A percentile compares a stretch with the other conserved stretches of the same genome.
These are phyloP conservation scores for Rugonectria rugulosa DNA, from an alignment of 2,329 filamentous ascomycete genomes.

Conservation along the genomic window DNA sequence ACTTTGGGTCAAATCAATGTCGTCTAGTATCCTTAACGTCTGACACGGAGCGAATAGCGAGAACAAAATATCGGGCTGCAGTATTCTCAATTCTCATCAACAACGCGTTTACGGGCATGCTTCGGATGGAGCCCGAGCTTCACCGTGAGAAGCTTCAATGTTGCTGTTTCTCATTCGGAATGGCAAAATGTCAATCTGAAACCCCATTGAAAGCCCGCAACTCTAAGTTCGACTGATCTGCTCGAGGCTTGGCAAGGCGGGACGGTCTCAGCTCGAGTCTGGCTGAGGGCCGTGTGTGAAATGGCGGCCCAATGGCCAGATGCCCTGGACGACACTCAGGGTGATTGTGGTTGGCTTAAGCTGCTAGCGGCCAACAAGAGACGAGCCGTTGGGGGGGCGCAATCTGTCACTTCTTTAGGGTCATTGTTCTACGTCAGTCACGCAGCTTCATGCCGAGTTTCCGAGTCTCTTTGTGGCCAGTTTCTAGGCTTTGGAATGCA, in stretches of 20 bases:
- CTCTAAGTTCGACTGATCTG: not conserved
- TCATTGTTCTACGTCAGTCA: not conserved
- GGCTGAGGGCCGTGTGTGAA: not conserved
- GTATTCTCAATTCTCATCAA: not conserved
- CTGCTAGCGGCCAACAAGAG: not conserved
- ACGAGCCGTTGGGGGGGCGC: not conserved
- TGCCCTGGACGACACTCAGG: constrained; percentile 4
- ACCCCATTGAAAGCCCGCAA: not conserved
- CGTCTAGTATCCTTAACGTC: not conserved
- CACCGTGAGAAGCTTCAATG: constrained; percentile 11
- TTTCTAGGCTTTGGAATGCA: not conserved
- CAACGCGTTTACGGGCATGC: not conserved
- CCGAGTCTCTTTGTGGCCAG: not conserved
- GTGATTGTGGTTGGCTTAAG: not conserved
- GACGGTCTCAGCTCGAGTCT: not conserved
- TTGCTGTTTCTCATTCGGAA: not conserved
- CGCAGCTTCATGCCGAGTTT: not conserved
- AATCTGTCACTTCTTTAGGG: not conserved
- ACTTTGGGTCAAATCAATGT: not conserved
- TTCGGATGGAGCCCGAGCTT: not conserved
- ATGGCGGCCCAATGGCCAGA: constrained; percentile 3
- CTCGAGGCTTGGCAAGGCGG: constrained; percentile 11
- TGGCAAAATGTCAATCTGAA: not conserved
- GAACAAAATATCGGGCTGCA: not conserved
- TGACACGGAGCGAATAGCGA: not conserved